Base-by-base conservation (phyloP, 371 early-diverging fungal species). In the Mucor mucedo region DNA sequence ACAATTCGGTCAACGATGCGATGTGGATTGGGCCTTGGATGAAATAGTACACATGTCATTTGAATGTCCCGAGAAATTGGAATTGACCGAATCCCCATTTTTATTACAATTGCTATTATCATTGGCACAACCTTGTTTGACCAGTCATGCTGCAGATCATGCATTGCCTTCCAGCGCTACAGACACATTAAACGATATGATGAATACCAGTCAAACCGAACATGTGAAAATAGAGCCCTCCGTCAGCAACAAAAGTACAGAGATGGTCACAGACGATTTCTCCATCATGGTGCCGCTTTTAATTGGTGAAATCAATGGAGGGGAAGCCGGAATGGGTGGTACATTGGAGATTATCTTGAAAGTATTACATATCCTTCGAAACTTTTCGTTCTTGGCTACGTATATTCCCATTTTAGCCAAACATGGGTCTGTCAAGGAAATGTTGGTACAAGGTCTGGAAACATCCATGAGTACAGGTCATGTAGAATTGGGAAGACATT, bases 21-120 rank as follows among this genome's bases (percentile, higher is more conserved):
- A 92, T 68, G 74, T 92, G 9, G 94, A 94, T 65, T 92, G 93
- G 92, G 93, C 93, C 6, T 86, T 93, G 58, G 84, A 88, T 65
- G 81, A 81, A 40, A 81, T 94, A 13, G 74, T 92, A 49, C 79
- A 82, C 40, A 70, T 91, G 4, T 90, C 92, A 1, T 80, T 73
- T 47, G 80, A 80, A 39, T 58, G 42, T 9, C 82, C 80, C 10
- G 79, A 82, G 14, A 75, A 77, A 40, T 80, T 91, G 33, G 79
- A 85, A 16, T 65, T 92, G 11, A 80, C 79, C 32, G 73, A 73
- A 65, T 83, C 92, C 13, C 89, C 91, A 0, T 84, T 86, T 11
- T 58, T 92, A 4, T 64, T 91, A 14, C 88, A 89, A 38, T 65
- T 77, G 45, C 61, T 93, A 4, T 52, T 70, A 1, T 55, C 59